Evolutionary conservation across 108 stramenopile species (phyloP), one percentile per base, ranked within the genome.

Genomic region (Cyclostephanos tholiformis): DNA sequence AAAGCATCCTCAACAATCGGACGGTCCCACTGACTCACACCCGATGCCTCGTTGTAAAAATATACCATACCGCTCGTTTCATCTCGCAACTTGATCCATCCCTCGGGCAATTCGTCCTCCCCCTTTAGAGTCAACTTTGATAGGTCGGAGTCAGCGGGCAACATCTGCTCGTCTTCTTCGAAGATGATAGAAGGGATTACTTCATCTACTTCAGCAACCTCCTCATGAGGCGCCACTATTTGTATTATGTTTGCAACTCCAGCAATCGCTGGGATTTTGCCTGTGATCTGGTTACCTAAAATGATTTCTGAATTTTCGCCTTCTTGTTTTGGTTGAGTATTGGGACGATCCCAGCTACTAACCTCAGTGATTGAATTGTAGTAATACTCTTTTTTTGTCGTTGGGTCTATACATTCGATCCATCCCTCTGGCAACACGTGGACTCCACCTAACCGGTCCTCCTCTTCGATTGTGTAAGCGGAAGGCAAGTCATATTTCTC

Each of bases 301-400:
- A 22, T 20, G 20, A 20, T 20, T 55, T 55, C 25, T 26, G 14
- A 10, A 30, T 4, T 14, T 26, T 36, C 38, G 1, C 23, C 38
- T 17, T 30, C 20, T 39, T 38, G 8, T 39, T 62, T 19, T 55
- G 9, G 53, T 20, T 4, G 41, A 62, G 59, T 32, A 6, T 11
- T 32, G n/a, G 88, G 88, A n/a, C 68, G 65, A 63, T 91, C 90
- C 90, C 90, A 91, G 0, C 77, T 67, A n/a, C 86, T 84, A 17
- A 78, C 83, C 29, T 65, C 71, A 5, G 85, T 77, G 4, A 53
- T 61, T 12, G 50, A 71, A 79, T 91, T 89, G 61, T 83, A 87
- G 43, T 80, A 89, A 67, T 87, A 89, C 3, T 74, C 61, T 14
- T 74, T 58, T 25, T 77, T 80, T 30, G 68, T 60, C 12, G 65